These are phyloP conservation scores for Pontederia paniculata DNA, from an alignment of 176 grass and related monocot genomes.

Conservation along the genomic window DNA sequence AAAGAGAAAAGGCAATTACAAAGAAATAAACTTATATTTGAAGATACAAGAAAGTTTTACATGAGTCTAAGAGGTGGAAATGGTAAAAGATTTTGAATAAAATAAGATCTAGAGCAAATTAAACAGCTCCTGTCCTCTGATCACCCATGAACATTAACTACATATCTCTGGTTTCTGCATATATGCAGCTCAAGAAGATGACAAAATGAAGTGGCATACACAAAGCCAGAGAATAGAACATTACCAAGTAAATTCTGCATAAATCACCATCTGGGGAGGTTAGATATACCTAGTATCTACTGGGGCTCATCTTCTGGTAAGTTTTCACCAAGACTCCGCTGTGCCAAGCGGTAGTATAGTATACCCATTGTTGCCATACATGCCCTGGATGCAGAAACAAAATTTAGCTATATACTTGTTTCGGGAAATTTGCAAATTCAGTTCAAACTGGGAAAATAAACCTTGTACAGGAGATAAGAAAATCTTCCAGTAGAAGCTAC, in stretches of 20 bases:
- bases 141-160: too few species aligned
- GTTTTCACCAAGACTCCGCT: conserved; percentile 63
- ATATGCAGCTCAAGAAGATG: too few species aligned
- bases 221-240: too few species aligned
- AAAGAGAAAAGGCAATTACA: too few species aligned
- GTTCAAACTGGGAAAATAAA: not conserved
- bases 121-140: too few species aligned
- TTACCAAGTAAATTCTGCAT: not conserved
- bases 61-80: too few species aligned
- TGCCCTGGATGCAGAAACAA: conserved; percentile 52
- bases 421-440: not conserved
- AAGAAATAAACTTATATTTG: too few species aligned
- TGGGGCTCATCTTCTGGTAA: conserved; percentile 57
- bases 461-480: not conserved
- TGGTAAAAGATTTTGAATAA: too few species aligned
- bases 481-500: not conserved
- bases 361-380: conserved; percentile 93
- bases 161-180: too few species aligned
- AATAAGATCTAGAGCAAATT: too few species aligned
- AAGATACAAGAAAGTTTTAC: too few species aligned
- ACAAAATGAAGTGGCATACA: too few species aligned
- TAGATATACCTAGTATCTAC: conserved; percentile 26
- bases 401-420: not conserved
- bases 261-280: not conserved
- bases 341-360: conserved; percentile 87